A percentile compares a stretch with the other conserved stretches of the same genome.
Conservation (phyloP, 129 eudicot genomes). For the Flaveria bidentis region DNA sequence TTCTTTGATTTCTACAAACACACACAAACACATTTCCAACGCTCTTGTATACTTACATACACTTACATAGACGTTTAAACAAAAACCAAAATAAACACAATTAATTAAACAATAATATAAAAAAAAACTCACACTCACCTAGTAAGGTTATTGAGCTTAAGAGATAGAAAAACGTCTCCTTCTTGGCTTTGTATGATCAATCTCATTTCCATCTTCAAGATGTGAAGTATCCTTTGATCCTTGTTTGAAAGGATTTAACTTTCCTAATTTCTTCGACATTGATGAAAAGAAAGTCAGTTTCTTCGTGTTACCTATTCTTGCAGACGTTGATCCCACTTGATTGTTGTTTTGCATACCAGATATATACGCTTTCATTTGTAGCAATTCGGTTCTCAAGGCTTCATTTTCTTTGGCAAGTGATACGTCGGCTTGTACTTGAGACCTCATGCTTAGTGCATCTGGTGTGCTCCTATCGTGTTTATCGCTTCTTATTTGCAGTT, state of each 20-base stretch:
- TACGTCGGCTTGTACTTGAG: constrained; percentile 68
- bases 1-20: constrained; percentile 2
- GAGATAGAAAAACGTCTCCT: constrained; percentile 81
- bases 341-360: constrained; percentile 55
- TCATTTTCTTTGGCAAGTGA: constrained; percentile 86
- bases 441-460: constrained; percentile 50
- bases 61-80: background rate
- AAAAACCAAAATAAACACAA: background rate
- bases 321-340: constrained; percentile 41
- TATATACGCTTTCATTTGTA: constrained; percentile 88
- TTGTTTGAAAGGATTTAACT: constrained; percentile 80
- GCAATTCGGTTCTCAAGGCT: constrained; percentile 62
- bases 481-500: constrained; percentile 74
- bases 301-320: constrained; percentile 28
- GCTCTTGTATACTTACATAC: constrained; percentile 30
- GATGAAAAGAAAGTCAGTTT: constrained; percentile 77
- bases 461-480: constrained; percentile 38
- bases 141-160: constrained; percentile 22
- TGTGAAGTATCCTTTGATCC: constrained; percentile 87
- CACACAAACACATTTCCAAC: constrained; percentile 33
- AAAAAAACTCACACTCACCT: constrained; percentile 32
- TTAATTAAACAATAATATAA: background rate
- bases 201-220: constrained; percentile 59
- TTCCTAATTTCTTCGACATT: constrained; percentile 83
- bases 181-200: constrained; percentile 81